phyloP scores from a whole-genome alignment of 164 flowering plant species.

The Cinnamomum micranthum region DNA sequence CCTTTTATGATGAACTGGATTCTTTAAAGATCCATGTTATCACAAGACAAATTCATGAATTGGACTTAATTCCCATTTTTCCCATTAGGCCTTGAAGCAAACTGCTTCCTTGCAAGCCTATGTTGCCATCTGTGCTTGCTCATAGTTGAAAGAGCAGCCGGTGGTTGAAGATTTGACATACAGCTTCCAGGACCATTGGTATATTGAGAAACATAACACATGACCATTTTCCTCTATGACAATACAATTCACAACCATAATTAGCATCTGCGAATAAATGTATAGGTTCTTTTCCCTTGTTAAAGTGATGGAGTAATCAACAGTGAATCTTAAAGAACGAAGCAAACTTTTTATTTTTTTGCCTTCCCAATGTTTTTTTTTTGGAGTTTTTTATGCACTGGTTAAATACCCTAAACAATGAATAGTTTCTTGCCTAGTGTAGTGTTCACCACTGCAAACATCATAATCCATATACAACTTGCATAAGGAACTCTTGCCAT shows the following conservation, averaged over 20 bases:
- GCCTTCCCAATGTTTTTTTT: too few relatives aligned
- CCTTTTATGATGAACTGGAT: not conserved
- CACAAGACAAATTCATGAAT: too few relatives aligned
- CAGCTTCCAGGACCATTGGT: too few relatives aligned
- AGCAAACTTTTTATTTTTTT: not conserved
- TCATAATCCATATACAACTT: not conserved
- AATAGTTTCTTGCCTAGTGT: not conserved
- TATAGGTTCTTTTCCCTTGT: not conserved
- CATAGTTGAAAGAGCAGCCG: too few relatives aligned
- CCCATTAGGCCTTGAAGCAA: too few relatives aligned
- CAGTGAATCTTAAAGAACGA: not conserved
- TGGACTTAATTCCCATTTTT: too few relatives aligned
- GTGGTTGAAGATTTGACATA: too few relatives aligned
- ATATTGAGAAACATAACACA: too few relatives aligned
- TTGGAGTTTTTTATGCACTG: too few relatives aligned
- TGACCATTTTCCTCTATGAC: not conserved
- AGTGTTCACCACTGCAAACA: not conserved
- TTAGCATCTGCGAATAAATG: not conserved
- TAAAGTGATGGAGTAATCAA: not conserved
- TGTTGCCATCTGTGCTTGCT: too few relatives aligned
- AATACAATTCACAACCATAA: not conserved
- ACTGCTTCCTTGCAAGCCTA: too few relatives aligned
- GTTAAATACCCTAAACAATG: too few relatives aligned
- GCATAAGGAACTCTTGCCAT: slow-evolving; percentile 1
- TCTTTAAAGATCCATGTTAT: not conserved